Conservation (phyloP, 768 basidiomycete genomes). For the Hypholoma sublateritium region DNA sequence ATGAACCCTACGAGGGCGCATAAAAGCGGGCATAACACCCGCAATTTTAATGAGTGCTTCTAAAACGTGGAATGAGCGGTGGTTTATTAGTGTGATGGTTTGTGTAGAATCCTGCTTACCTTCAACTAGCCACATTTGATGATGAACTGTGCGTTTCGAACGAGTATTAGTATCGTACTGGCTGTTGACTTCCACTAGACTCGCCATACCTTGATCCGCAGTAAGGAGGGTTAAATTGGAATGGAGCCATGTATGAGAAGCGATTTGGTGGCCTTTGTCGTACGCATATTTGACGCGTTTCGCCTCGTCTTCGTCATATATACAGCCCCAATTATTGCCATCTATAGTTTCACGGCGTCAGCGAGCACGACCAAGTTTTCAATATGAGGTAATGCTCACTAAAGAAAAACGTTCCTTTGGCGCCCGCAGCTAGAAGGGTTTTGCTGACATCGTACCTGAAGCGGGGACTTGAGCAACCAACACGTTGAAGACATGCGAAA, state of each 20-base stretch:
- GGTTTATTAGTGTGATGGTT: constrained; percentile 19
- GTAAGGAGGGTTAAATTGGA: constrained; percentile 32
- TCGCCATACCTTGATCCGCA: constrained; percentile 35
- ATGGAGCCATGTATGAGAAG: constrained; percentile 47
- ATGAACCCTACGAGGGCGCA: constrained; percentile 35
- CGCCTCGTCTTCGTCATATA: constrained; percentile 32
- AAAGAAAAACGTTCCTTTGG: constrained; percentile 45
- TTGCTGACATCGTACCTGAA: constrained; percentile 34
- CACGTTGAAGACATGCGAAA: neutral
- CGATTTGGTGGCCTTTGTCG: constrained; percentile 40
- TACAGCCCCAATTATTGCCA: constrained; percentile 41
- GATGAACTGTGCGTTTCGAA: no score
- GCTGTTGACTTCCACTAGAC: no score
- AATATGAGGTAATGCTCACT: constrained; percentile 32
- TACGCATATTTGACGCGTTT: constrained; percentile 36
- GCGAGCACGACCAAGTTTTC: no score
- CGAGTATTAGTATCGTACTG: no score
- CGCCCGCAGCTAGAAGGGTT: constrained; percentile 29
- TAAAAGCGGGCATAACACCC: constrained; percentile 38
- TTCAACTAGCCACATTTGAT: constrained; percentile 44
- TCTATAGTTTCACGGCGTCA: constrained; percentile 25
- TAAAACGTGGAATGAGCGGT: constrained; percentile 10
- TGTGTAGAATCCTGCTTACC: constrained; percentile 24
- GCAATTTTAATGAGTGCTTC: constrained; percentile 38
- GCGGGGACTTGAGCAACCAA: neutral